Evolutionary conservation across 2,329 filamentous ascomycete species (phyloP).

Genomic region (Hypoxylon sp.): DNA sequence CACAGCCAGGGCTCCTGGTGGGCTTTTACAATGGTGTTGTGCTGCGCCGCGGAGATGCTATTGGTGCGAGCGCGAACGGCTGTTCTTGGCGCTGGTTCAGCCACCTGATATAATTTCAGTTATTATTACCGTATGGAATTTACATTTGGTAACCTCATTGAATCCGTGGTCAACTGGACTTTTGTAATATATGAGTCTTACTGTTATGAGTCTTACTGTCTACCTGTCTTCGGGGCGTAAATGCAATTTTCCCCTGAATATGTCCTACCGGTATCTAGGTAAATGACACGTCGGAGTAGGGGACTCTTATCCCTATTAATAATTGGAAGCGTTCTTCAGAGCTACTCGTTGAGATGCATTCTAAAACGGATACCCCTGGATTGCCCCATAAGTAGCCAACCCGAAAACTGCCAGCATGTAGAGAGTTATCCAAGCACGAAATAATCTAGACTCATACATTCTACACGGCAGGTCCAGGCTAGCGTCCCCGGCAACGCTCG

Average conservation of each 20-base stretch:
- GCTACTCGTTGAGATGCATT: neutral
- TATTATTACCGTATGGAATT: neutral
- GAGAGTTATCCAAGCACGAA: constrained; percentile 11
- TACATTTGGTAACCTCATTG: neutral
- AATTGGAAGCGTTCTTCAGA: neutral
- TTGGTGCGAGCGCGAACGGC: neutral
- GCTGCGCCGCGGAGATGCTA: neutral
- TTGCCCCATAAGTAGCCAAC: constrained; percentile 2
- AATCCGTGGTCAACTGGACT: neutral
- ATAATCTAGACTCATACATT: constrained; percentile 7
- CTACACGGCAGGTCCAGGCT: neutral
- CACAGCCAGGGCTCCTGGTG: neutral
- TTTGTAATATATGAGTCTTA: neutral
- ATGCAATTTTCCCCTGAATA: too few relatives aligned
- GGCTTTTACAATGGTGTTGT: neutral
- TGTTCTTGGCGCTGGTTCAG: neutral
- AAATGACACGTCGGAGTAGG: too few relatives aligned
- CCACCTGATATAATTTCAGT: neutral
- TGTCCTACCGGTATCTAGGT: too few relatives aligned
- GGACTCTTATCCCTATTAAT: neutral
- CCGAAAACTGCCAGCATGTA: neutral
- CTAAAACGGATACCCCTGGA: constrained; percentile 1
- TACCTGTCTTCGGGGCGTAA: too few relatives aligned
- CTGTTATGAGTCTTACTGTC: too few relatives aligned
- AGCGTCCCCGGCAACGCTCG: neutral